Base-by-base conservation (phyloP, 768 basidiomycete species). In the Xerocomus spinulosus region DNA sequence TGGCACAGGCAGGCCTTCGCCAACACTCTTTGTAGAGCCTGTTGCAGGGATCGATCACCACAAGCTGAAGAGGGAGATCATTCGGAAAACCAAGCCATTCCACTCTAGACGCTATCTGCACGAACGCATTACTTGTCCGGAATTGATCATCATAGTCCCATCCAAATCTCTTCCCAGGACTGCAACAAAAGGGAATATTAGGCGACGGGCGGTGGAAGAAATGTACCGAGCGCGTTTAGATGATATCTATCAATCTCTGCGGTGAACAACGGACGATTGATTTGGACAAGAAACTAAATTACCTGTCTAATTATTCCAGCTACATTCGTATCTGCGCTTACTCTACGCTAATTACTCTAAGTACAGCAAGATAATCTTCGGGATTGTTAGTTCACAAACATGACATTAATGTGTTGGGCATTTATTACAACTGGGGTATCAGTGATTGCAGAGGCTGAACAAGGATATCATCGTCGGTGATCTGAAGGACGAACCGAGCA, bases 121-220 rank as follows among this genome's bases (percentile, higher is more conserved):
- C 66, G 87, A 90, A 63, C 83, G 86, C 32, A 83, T 90, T 69
- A 76, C 74, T 5, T 78, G 74, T 7, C 55, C 77, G 4, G 74
- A 82, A 41, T 77, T 86, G 75, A 76, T 90, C 49, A 67, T 89
- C 50, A 68, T 89, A 35, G 86, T 87, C 15, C 73, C 79, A 23
- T 69, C 71, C 35, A 74, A 76, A n/a, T 78, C 83, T 2, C 75
- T 90, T 35, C 87, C 87, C 32, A 73, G 87, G 53, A 90, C 87
- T 0, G 81, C 80, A 17, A 87, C 87, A 12, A 90, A 90, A 69
- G 87, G 87, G 24, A 90, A 89, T 59, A 83, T 90, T 53, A 81
- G 87, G 42, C 78, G 87, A 37, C 78, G 74, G 54, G 86, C 84
- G 12, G 85, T 88, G 18, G 87, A 90, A 67, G 83, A 85, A 53